phyloP scores from a whole-genome alignment of 129 eudicot species.

The Lactuca sativa region DNA sequence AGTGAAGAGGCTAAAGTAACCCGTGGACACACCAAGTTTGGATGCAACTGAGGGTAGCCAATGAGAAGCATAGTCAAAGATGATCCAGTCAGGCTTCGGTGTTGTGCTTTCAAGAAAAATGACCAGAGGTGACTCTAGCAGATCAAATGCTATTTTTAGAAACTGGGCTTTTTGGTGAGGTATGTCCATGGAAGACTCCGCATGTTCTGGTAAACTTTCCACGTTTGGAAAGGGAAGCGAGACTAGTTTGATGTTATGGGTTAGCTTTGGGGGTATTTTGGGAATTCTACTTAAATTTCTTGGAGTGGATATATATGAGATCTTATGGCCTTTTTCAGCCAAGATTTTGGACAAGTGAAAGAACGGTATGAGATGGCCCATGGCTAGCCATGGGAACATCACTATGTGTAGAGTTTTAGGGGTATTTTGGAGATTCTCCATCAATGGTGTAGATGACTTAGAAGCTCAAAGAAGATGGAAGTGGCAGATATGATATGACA shows the following conservation, averaged over 20 bases:
- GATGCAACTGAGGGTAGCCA: slow-evolving; percentile 69
- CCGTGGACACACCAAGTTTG: slow-evolving; percentile 39
- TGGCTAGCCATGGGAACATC: slow-evolving; percentile 96
- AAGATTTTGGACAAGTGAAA: slow-evolving; percentile 49
- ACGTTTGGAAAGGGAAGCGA: slow-evolving; percentile 51
- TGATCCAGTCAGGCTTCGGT: slow-evolving; percentile 65
- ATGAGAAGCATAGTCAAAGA: slow-evolving; percentile 68
- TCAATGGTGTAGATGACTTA: neutral
- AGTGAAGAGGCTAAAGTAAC: slow-evolving; percentile 57
- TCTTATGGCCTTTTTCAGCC: slow-evolving; percentile 59
- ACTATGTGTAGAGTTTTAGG: slow-evolving; percentile 52
- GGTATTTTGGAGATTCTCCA: slow-evolving; percentile 28
- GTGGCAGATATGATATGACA: neutral
- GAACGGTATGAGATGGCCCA: slow-evolving; percentile 80
- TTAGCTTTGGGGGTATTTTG: slow-evolving; percentile 44
- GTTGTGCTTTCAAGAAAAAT: slow-evolving; percentile 42
- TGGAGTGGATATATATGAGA: slow-evolving; percentile 76
- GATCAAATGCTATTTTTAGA: slow-evolving; percentile 65
- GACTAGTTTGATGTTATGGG: slow-evolving; percentile 42
- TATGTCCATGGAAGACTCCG: slow-evolving; percentile 82
- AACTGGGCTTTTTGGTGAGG: slow-evolving; percentile 48
- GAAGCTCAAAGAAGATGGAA: neutral
- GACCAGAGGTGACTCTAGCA: slow-evolving; percentile 36
- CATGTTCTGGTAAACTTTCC: slow-evolving; percentile 41
- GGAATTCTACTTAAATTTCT: slow-evolving; percentile 60